Percentiles rank a stretch among this genome's conserved stretches.
Evolutionary conservation across 2,329 filamentous ascomycete genomes (phyloP).

Genomic region (Hypoxylon sp.): DNA sequence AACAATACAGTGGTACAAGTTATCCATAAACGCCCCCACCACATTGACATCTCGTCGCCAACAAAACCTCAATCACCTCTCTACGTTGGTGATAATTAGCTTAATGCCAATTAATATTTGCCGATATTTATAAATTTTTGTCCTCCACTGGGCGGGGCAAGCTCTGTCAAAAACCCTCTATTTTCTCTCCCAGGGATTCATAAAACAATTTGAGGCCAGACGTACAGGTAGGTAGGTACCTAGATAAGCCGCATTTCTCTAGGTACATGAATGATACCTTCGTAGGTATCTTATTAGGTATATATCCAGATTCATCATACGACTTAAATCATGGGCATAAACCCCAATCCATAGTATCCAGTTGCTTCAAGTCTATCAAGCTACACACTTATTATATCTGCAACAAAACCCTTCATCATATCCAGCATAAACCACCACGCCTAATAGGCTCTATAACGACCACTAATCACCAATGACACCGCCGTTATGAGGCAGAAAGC

Average conservation of each 20-base stretch:
- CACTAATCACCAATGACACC: constrained; percentile 4
- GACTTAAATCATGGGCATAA: too few species aligned
- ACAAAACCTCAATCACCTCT: not conserved
- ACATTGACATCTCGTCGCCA: too few species aligned
- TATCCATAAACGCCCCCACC: too few species aligned
- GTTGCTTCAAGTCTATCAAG: too few species aligned
- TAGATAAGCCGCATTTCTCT: not conserved
- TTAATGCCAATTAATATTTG: too few species aligned
- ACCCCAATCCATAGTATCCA: too few species aligned
- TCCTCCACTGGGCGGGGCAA: too few species aligned
- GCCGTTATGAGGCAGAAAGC: not conserved
- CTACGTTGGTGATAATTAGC: not conserved
- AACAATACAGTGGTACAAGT: not conserved
- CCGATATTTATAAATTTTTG: not conserved
- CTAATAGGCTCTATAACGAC: constrained; percentile 9
- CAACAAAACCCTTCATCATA: not conserved
- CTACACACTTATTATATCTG: not conserved
- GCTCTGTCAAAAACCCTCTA: not conserved
- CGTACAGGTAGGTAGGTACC: not conserved
- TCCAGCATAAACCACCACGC: not conserved
- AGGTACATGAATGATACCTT: too few species aligned
- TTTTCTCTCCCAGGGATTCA: not conserved
- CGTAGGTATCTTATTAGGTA: too few species aligned
- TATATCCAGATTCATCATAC: too few species aligned
- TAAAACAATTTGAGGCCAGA: too few species aligned